Evolutionary conservation across 1,284 basidiomycete genomes (phyloP).

Genomic region (Gomphus bonarii): DNA sequence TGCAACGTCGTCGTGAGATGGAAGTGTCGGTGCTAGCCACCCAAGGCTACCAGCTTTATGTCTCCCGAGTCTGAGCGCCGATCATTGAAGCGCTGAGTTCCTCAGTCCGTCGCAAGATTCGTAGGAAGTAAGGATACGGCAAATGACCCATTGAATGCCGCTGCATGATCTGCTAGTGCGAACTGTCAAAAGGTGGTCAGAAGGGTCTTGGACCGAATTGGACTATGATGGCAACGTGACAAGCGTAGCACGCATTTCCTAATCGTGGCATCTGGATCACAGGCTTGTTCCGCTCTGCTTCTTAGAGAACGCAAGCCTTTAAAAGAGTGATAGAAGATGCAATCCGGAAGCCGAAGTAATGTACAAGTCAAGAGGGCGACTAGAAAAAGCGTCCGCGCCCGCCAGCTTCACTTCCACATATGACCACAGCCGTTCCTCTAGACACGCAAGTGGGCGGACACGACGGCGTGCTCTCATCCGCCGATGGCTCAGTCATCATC

Average conservation of each 20-base stretch:
- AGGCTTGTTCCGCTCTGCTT: background rate
- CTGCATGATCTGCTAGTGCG: background rate
- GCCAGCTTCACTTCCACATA: background rate
- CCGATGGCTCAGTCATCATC: slow-evolving; percentile 74
- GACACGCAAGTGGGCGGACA: slow-evolving; percentile 83
- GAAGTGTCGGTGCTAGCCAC: background rate
- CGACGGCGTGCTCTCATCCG: slow-evolving; percentile 61
- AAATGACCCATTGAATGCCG: background rate
- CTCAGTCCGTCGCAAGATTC: background rate
- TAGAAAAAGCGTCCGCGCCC: background rate
- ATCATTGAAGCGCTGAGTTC: background rate
- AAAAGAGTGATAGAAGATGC: background rate
- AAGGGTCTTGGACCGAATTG: background rate
- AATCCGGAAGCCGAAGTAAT: too few relatives aligned
- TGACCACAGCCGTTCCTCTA: slow-evolving; percentile 23
- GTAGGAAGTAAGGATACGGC: background rate
- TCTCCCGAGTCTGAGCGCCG: background rate
- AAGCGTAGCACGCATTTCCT: background rate
- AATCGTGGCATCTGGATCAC: background rate
- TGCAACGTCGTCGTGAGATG: background rate
- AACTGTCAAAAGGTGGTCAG: background rate
- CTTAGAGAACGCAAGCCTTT: too few relatives aligned
- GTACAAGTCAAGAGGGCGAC: too few relatives aligned
- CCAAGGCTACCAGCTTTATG: background rate
- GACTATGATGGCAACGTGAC: background rate